Base-by-base conservation (phyloP, 2,329 filamentous ascomycete species). In the Aspergillus amoenus region DNA sequence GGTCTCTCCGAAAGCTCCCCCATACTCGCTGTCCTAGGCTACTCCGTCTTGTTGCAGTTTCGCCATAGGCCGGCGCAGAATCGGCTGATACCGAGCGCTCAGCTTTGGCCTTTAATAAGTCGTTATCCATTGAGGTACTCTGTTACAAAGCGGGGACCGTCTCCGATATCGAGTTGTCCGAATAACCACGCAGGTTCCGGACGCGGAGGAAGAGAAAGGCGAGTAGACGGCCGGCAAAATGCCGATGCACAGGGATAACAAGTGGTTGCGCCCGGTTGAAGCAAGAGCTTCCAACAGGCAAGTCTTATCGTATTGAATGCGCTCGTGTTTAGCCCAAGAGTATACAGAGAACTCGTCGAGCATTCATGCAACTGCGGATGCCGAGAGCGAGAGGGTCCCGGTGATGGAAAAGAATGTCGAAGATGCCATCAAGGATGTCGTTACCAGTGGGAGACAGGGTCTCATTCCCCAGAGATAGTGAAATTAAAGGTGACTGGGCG, bases 1-100 rank as follows among this genome's bases (percentile, higher is more conserved):
- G 76, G 58, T 79, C 76, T 52, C 74, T 67, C 62, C 74, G 78
- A 67, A 79, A 79, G 59, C 76, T 77, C 59, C 78, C 74, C 5
- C 70, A 49, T 24, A 77, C 67, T 6, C 74, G 73, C 15, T 62
- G 67, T 24, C 65, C 60, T 4, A 71, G 30, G 46, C 56, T 56
- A 21, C 46, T 63, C 32, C 60, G 60, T 2, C 70, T 66, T 5
- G 61, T 17, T 39, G 67, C 60, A 6, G 66, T 62, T 44, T 73
- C 68, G 22, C 73, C 72, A 56, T 74, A 74, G 17, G 55, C 50
- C 0, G 70, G 71, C 17, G 66, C 61, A 4, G 57, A 50, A 3
- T 74, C 72, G 18, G 60, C 39, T 15, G 59, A 59, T 43, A 48
- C 53, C 17, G 66, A 52, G 34, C 64, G 64, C 43, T 63, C 61